Evolutionary conservation across 148 eudicot genomes (phyloP).

Genomic region (Amaranthus cruentus): DNA sequence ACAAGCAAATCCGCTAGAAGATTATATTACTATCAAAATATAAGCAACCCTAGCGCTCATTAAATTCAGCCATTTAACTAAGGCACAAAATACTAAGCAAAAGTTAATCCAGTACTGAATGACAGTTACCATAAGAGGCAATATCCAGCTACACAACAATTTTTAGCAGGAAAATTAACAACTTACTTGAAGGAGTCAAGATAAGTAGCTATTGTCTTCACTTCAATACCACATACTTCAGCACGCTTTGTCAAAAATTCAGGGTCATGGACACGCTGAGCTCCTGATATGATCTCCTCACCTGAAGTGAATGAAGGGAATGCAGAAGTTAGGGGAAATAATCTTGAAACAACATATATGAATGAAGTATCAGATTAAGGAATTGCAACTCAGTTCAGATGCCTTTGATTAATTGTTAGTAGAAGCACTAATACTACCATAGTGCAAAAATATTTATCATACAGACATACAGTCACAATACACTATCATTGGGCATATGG

Average conservation of each 20-base stretch:
- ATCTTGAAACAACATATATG: neutral
- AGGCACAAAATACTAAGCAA: neutral
- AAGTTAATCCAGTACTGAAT: neutral
- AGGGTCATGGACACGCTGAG: constrained; percentile 88
- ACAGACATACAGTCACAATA: no score
- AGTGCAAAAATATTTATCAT: no score
- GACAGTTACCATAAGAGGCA: neutral
- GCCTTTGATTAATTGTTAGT: neutral
- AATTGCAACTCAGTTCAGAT: neutral
- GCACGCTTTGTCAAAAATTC: constrained; percentile 59
- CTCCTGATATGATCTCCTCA: constrained; percentile 98
- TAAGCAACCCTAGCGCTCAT: neutral
- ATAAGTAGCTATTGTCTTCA: constrained; percentile 59
- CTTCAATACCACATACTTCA: constrained; percentile 59
- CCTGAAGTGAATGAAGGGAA: constrained; percentile 35
- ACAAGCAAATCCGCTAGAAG: no score
- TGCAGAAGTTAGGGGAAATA: neutral
- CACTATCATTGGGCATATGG: no score
- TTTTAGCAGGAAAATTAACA: neutral
- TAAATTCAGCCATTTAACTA: neutral
- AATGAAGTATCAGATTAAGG: neutral
- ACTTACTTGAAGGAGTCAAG: constrained; percentile 76
- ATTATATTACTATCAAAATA: neutral
- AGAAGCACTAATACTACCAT: no score
- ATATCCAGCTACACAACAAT: neutral